These are phyloP conservation scores for Pseudotsuga menziesii DNA, from an alignment of 75 land plant species.

Conservation along the genomic window DNA sequence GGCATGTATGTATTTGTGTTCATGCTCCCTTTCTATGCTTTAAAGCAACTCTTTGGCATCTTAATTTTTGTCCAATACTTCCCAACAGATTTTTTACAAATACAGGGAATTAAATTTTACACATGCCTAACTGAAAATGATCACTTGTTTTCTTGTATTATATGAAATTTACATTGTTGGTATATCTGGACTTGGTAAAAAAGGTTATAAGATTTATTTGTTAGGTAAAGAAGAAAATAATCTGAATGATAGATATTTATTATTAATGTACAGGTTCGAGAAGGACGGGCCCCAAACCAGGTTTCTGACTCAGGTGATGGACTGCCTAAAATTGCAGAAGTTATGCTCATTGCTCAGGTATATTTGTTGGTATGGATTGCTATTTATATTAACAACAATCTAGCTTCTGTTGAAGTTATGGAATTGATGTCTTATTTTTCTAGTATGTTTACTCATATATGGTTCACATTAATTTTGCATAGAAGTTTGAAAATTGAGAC, in stretches of 20 bases:
- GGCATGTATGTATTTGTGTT: too few species aligned
- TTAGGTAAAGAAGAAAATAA: too few species aligned
- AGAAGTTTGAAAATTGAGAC: not conserved
- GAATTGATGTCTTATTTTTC: not conserved
- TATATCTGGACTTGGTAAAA: too few species aligned
- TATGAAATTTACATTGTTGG: too few species aligned
- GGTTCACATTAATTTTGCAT: not conserved
- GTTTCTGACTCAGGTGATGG: conserved; percentile 15
- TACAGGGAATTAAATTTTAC: too few species aligned
- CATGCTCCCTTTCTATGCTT: too few species aligned
- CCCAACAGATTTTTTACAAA: too few species aligned
- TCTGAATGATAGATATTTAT: not conserved
- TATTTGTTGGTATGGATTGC: not conserved
- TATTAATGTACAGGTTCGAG: conserved; percentile 70
- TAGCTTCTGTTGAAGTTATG: not conserved
- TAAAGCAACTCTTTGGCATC: too few species aligned
- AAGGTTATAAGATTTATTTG: too few species aligned
- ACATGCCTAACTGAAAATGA: too few species aligned
- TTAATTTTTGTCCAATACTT: too few species aligned
- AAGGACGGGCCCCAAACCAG: conserved; percentile 59
- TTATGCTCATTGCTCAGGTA: conserved; percentile 88
- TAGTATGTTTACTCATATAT: not conserved
- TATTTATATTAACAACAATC: not conserved
- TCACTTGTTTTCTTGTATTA: too few species aligned
- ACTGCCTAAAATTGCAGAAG: conserved; percentile 50